Evolutionary conservation across 2,329 filamentous ascomycete species (phyloP).

Genomic region (Ophiocordyceps camponoti-floridani): DNA sequence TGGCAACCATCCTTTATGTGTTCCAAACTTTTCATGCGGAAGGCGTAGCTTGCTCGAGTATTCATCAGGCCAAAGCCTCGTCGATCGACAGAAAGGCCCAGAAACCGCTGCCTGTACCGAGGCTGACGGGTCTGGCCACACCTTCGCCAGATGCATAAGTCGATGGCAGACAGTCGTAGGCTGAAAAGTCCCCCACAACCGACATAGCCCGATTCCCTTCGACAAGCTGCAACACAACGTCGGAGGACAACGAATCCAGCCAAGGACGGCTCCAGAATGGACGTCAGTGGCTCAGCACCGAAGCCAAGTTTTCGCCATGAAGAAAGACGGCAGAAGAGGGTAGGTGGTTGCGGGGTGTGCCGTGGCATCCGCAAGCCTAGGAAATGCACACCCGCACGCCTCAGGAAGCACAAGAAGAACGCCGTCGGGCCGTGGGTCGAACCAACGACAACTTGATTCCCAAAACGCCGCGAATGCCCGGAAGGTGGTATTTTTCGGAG

Average conservation of each 20-base stretch:
- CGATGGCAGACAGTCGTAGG: too few relatives aligned
- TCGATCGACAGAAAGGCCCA: not conserved
- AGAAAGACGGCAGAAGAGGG: conserved; percentile 20
- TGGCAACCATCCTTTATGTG: not conserved
- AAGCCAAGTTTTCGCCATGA: conserved; percentile 9
- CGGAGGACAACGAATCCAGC: too few relatives aligned
- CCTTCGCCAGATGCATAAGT: too few relatives aligned
- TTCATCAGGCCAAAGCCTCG: not conserved
- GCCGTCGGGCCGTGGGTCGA: conserved; percentile 16
- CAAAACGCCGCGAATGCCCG: conserved; percentile 25
- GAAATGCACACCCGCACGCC: conserved; percentile 18
- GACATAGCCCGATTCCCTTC: too few relatives aligned
- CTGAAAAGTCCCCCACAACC: too few relatives aligned
- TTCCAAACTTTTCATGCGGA: not conserved
- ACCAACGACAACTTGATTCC: conserved; percentile 19
- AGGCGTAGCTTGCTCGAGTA: not conserved
- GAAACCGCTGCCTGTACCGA: not conserved
- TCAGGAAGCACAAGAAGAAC: conserved; percentile 13
- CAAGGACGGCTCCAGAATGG: not conserved
- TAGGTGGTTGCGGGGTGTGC: conserved; percentile 8
- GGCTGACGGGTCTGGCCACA: too few relatives aligned
- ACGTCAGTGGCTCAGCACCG: not conserved
- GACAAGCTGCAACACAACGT: too few relatives aligned
- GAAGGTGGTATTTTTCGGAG: conserved; percentile 4
- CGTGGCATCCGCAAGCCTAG: conserved; percentile 2